A percentile compares a stretch with the other conserved stretches of the same genome.
Evolutionary conservation across 352 stramenopile species (phyloP).

Genomic region (Phytophthora rubi): DNA sequence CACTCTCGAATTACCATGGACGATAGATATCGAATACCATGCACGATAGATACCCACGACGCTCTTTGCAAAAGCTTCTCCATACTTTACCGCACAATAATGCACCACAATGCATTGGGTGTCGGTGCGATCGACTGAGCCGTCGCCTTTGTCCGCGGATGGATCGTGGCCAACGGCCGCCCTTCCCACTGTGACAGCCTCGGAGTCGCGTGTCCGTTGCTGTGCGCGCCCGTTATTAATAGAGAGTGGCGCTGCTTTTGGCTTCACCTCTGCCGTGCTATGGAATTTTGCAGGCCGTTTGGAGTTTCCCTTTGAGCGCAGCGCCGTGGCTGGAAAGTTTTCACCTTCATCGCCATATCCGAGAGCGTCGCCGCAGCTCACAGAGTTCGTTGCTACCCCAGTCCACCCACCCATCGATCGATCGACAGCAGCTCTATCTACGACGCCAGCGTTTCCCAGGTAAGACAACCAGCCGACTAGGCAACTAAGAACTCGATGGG

Average conservation of each 20-base stretch:
- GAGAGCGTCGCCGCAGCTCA: not conserved
- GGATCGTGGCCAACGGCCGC: not conserved
- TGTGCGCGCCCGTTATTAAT: conserved; percentile 29
- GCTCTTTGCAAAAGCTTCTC: too few species aligned
- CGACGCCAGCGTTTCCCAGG: conserved; percentile 5
- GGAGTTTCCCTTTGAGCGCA: conserved; percentile 27
- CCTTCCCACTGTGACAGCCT: not conserved
- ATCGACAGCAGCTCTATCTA: conserved; percentile 1
- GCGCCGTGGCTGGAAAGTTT: conserved; percentile 12
- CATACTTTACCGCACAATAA: too few species aligned
- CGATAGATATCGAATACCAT: too few species aligned
- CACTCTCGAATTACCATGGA: conserved; percentile 11
- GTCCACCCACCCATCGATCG: not conserved
- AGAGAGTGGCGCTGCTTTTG: conserved; percentile 16
- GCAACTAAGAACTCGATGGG: conserved; percentile 27
- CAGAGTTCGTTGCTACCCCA: conserved; percentile 2
- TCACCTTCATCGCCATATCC: conserved; percentile 14
- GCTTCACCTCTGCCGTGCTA: conserved; percentile 9
- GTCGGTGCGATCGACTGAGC: not conserved
- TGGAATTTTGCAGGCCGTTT: conserved; percentile 35
- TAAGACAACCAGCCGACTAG: not conserved
- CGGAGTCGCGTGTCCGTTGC: conserved; percentile 28
- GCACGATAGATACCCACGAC: too few species aligned
- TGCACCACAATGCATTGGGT: too few species aligned
- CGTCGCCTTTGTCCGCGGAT: not conserved